These are phyloP conservation scores for Sarcodon sp. DNA, from an alignment of 768 basidiomycete species.

Conservation along the genomic window DNA sequence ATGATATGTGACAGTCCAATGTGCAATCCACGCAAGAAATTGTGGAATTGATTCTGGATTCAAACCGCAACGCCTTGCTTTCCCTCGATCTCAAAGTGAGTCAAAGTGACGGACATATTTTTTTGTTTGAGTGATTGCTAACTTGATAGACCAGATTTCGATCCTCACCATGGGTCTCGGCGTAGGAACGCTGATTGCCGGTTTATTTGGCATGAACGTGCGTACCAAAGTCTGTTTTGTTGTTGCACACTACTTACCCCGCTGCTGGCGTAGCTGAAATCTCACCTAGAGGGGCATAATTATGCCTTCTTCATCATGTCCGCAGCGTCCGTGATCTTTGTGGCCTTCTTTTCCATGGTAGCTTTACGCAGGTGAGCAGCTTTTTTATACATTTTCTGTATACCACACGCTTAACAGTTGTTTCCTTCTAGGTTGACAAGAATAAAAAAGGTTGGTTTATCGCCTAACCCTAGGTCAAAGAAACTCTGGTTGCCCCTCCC, in stretches of 20 bases:
- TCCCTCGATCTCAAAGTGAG: conserved; percentile 81
- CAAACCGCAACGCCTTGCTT: conserved; percentile 86
- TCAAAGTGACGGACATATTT: background rate
- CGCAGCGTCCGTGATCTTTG: conserved; percentile 7
- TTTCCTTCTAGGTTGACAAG: conserved; percentile 8
- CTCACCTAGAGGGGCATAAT: conserved; percentile 14
- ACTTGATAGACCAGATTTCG: conserved; percentile 44
- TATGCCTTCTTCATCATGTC: conserved; percentile 15
- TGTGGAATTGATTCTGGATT: conserved; percentile 90
- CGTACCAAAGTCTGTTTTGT: conserved; percentile 17
- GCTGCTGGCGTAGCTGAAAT: conserved; percentile 9
- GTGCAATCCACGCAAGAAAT: conserved; percentile 98
- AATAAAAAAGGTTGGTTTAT: conserved; percentile 17
- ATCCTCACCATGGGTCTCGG: conserved; percentile 92
- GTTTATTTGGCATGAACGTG: conserved; percentile 95
- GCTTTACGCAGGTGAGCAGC: conserved; percentile 10
- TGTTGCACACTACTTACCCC: conserved; percentile 54
- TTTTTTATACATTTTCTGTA: no score
- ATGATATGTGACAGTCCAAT: conserved; percentile 43
- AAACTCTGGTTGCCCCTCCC: conserved; percentile 10
- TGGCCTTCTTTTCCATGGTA: conserved; percentile 9
- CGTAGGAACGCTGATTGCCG: conserved; percentile 79
- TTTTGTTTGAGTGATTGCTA: background rate
- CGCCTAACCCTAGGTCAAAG: conserved; percentile 6
- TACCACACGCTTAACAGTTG: background rate